phyloP scores from a whole-genome alignment of 192 early-diverging fungal species.

The Backusella australiensis region DNA sequence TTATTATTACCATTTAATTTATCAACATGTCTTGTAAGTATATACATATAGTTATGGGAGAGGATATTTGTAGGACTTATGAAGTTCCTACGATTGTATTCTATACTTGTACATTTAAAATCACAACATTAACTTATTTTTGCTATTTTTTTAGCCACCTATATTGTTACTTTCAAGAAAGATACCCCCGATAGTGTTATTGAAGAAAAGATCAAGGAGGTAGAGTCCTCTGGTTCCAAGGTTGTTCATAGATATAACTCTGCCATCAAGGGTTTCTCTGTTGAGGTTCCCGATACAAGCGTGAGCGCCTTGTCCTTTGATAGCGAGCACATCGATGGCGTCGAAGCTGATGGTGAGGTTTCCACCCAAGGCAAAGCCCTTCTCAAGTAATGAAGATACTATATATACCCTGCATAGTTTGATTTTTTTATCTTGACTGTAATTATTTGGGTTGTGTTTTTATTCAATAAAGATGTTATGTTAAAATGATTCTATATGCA shows the following conservation, averaged over 20 bases:
- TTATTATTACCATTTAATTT: background rate
- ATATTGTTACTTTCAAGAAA: constrained; percentile 39
- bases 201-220: constrained; percentile 21
- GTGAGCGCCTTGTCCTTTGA: constrained; percentile 17
- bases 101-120: background rate
- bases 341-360: constrained; percentile 36
- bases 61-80: background rate
- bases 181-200: constrained; percentile 36
- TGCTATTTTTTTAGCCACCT: constrained; percentile 12
- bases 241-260: constrained; percentile 30
- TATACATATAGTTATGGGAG: background rate
- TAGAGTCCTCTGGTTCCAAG: constrained; percentile 14
- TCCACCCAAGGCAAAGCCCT: constrained; percentile 25
- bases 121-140: background rate
- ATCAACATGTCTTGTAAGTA: constrained; percentile 14
- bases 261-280: constrained; percentile 34
- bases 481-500: background rate
- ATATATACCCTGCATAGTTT: background rate
- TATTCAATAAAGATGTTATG: background rate
- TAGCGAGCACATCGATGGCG: constrained; percentile 7
- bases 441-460: background rate
- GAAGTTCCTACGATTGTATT: background rate
- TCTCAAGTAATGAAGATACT: constrained; percentile 11
- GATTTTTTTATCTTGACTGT: background rate
- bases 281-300: constrained; percentile 22